Base-by-base conservation (phyloP, 2,329 filamentous ascomycete species). In the Mycosphaerelloides madeirae region DNA sequence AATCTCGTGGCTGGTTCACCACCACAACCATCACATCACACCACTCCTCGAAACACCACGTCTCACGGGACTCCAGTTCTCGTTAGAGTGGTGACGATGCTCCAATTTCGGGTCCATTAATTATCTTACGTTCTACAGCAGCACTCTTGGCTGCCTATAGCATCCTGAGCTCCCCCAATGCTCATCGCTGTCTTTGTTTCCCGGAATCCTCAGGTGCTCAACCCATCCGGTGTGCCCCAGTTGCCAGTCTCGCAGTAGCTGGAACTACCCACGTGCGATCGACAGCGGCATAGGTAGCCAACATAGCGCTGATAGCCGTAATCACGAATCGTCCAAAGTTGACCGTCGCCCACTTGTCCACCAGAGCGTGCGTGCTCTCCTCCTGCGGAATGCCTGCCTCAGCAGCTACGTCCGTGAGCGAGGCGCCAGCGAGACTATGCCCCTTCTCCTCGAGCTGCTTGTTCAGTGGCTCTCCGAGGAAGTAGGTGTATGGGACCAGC, bases 271-370 rank as follows among this genome's bases (percentile, higher is more conserved):
- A 54, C 29, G 53, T 47, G 16, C 56, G 49, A 32, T 61, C 58
- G 2, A 59, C 47, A 16, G 57, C 56, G n/a, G 59, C 60, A 58
- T 58, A 62, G 28, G 22, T 25, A 18, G 59, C 59, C 11, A 48
- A 20, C 12, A 53, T n/a, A 11, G 56, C 52, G 29, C 43, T 53
- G 31, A 59, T 19, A 14, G 41, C 48, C 36, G 54, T 47, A 29
- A 61, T 45, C 11, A 65, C 42, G 2, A 66, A 64, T 14, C 74
- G 58, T 5, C 62, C 69, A 29, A 80, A 50, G 54, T 80, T 80
- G 54, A 79, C 56, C 38, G 69, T 63, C 3, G 68, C 77, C 78
- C 78, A 82, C 46, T 64, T 66, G 54, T 81, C 77, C 29, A 81
- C 68, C 53, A 81, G 59, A 46, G 64, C 68, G 60, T 78, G 75